phyloP scores from a whole-genome alignment of 75 land plant species.

The Sequoia sempervirens region DNA sequence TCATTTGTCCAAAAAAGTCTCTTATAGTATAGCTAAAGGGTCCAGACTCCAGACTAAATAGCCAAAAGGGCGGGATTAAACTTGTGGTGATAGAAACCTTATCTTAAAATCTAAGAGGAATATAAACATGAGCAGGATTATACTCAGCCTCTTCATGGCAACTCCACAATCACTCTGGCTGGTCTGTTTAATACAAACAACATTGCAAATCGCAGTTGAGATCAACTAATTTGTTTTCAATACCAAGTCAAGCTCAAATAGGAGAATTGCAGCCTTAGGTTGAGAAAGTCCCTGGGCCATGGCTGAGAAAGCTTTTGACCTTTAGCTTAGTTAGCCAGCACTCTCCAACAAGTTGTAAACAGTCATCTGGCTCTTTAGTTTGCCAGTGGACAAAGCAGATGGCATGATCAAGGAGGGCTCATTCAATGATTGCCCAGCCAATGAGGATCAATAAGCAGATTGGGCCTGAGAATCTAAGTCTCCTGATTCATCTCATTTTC shows the following conservation, averaged over 20 bases:
- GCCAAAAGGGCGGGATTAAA: too few relatives aligned
- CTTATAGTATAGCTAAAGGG: too few relatives aligned
- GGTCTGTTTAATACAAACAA: not conserved
- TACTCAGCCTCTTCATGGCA: not conserved
- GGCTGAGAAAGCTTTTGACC: not conserved
- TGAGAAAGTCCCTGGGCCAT: not conserved
- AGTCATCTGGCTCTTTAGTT: not conserved
- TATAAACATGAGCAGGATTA: not conserved
- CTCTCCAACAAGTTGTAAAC: not conserved
- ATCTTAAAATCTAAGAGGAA: not conserved
- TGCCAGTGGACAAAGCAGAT: not conserved
- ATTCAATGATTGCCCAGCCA: not conserved
- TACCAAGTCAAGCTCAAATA: not conserved
- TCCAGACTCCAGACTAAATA: too few relatives aligned
- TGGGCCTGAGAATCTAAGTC: not conserved
- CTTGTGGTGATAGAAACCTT: not conserved
- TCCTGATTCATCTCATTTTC: not conserved
- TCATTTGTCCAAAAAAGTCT: too few relatives aligned
- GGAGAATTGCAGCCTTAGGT: not conserved
- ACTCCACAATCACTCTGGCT: not conserved
- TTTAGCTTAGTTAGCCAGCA: not conserved
- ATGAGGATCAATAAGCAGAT: not conserved
- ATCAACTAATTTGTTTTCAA: not conserved
- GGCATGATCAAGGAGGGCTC: not conserved
- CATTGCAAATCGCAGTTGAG: not conserved